A percentile compares a stretch with the other conserved stretches of the same genome.
Evolutionary conservation across 2,329 filamentous ascomycete genomes (phyloP).

Genomic region (Microcyclospora pomicola): DNA sequence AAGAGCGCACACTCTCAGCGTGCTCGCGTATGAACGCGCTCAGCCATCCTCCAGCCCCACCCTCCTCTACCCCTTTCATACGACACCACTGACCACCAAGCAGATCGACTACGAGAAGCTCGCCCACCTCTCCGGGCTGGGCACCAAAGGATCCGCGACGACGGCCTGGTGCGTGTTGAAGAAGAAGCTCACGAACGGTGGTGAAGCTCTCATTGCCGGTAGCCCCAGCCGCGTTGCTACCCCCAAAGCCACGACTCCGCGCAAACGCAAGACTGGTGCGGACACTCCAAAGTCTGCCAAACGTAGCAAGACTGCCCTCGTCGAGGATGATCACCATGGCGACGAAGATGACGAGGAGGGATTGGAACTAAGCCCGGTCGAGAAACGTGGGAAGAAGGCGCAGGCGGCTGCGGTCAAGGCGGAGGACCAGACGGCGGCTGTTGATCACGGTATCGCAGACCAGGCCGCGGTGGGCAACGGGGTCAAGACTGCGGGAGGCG

Average conservation of each 20-base stretch:
- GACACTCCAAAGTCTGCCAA: background rate
- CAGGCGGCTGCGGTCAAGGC: background rate
- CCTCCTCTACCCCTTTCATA: background rate
- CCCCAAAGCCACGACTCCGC: background rate
- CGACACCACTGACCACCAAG: background rate
- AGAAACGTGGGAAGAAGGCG: background rate
- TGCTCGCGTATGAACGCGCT: too few relatives aligned
- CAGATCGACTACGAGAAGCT: slow-evolving; percentile 13
- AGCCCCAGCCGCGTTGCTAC: background rate
- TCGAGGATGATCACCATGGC: background rate
- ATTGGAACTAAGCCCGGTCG: background rate
- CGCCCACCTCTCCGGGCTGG: slow-evolving; percentile 7
- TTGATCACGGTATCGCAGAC: too few relatives aligned
- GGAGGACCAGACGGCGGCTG: background rate
- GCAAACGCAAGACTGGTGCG: background rate
- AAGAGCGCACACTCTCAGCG: background rate
- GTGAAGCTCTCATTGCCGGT: background rate
- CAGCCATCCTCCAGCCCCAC: background rate
- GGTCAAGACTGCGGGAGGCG: too few relatives aligned
- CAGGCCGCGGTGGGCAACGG: too few relatives aligned
- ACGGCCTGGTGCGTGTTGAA: slow-evolving; percentile 3
- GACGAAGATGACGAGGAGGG: background rate
- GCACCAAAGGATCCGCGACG: slow-evolving; percentile 9
- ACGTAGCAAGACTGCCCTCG: background rate
- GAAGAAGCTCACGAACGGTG: slow-evolving; percentile 9